These are phyloP conservation scores for Boechera stricta DNA, from an alignment of 345 rosid species.

Conservation along the genomic window DNA sequence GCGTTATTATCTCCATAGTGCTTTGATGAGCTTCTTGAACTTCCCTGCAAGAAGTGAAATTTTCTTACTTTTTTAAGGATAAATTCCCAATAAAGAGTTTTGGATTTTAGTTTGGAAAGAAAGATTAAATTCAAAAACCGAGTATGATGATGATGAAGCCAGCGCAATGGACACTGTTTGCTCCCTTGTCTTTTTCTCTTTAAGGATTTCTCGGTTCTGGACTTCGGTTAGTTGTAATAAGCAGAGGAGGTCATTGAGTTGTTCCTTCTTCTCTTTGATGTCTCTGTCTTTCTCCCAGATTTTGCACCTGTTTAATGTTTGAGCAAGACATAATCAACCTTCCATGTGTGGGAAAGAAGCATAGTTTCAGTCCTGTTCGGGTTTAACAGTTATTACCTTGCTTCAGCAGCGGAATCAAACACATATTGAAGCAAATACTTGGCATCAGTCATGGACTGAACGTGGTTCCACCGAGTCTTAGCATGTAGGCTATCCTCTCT, in stretches of 20 bases:
- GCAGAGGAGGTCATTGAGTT: slow-evolving; percentile 63
- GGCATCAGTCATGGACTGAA: slow-evolving; percentile 75
- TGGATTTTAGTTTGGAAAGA: background rate
- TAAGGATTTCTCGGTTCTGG: slow-evolving; percentile 61
- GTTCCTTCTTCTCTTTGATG: slow-evolving; percentile 67
- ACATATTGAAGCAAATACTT: slow-evolving; percentile 74
- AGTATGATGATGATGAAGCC: slow-evolving; percentile 53
- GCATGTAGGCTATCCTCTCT: slow-evolving; percentile 62
- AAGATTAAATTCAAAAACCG: slow-evolving; percentile 47
- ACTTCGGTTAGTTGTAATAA: slow-evolving; percentile 65
- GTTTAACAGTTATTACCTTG: slow-evolving; percentile 52
- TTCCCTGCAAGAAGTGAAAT: slow-evolving; percentile 46
- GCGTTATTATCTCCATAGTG: slow-evolving; percentile 49
- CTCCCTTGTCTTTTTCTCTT: slow-evolving; percentile 68
- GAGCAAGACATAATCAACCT: background rate
- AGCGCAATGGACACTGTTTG: slow-evolving; percentile 64
- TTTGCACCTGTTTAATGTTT: slow-evolving; percentile 58
- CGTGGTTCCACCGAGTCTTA: slow-evolving; percentile 72
- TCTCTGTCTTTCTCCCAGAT: slow-evolving; percentile 70
- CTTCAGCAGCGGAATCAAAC: slow-evolving; percentile 67
- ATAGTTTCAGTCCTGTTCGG: background rate
- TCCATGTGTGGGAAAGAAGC: background rate
- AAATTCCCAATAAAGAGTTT: background rate
- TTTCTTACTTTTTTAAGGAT: background rate
- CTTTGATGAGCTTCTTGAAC: slow-evolving; percentile 55